Evolutionary conservation across 768 basidiomycete species (phyloP).

Genomic region (Tylopilus cervinicoccineus): DNA sequence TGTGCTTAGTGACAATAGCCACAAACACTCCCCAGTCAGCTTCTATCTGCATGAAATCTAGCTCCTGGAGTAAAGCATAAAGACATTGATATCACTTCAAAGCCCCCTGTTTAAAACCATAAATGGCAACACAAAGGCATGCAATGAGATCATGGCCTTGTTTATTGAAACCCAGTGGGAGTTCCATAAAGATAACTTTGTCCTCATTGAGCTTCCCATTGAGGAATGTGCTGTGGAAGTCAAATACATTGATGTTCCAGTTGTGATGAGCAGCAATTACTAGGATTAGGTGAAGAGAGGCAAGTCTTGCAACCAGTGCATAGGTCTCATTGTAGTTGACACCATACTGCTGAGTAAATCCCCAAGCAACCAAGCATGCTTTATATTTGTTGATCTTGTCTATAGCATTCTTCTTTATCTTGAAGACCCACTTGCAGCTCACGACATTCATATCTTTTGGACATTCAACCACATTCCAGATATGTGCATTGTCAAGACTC

Average conservation of each 20-base stretch:
- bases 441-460: not conserved
- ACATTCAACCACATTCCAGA: not conserved
- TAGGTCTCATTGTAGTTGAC: not conserved
- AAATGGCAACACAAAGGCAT: not conserved
- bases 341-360: not conserved
- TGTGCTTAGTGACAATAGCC: not conserved
- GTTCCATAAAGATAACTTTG: constrained; percentile 41
- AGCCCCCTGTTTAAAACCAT: constrained; percentile 3
- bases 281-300: not conserved
- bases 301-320: not conserved
- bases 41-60: not conserved
- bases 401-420: constrained; percentile 35
- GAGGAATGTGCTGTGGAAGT: constrained; percentile 1
- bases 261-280: not conserved
- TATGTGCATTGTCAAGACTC: not conserved
- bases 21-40: constrained; percentile 6
- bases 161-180: constrained; percentile 29
- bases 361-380: not conserved
- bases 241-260: not conserved
- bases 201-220: not conserved
- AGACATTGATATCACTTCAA: constrained; percentile 10
- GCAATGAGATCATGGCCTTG: constrained; percentile 10
- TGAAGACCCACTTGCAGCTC: constrained; percentile 39
- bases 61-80: not conserved
- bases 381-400: constrained; percentile 29